A percentile compares a stretch with the other conserved stretches of the same genome.
Evolutionary conservation across 208 protist species (phyloP).

Genomic region (Trypanosomatidae sp.): DNA sequence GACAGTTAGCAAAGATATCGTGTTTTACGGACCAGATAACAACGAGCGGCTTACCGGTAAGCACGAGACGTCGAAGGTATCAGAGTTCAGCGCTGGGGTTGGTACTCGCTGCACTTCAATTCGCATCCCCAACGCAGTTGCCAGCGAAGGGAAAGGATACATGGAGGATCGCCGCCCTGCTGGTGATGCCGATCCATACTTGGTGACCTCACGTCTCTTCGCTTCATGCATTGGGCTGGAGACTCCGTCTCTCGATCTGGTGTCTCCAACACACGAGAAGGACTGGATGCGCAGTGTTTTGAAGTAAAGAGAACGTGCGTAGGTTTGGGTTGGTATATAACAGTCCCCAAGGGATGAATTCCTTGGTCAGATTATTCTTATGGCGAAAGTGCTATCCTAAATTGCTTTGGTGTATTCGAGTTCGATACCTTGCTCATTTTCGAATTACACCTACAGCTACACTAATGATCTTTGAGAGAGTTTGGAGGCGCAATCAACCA

Average conservation of each 20-base stretch:
- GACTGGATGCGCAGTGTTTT: conserved; percentile 74
- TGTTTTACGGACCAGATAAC: conserved; percentile 89
- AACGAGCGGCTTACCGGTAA: conserved; percentile 83
- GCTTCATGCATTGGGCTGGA: conserved; percentile 70
- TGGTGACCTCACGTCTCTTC: conserved; percentile 94
- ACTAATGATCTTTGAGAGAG: not conserved
- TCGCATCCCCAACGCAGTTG: conserved; percentile 94
- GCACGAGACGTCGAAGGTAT: conserved; percentile 83
- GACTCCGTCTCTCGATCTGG: conserved; percentile 52
- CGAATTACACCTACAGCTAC: not conserved
- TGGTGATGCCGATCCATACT: conserved; percentile 96
- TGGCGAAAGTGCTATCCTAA: conserved; percentile 5
- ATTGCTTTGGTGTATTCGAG: not conserved
- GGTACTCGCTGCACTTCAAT: conserved; percentile 94
- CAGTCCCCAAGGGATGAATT: not conserved
- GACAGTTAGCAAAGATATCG: conserved; percentile 78
- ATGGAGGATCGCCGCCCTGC: conserved; percentile 97
- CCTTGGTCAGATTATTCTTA: not conserved
- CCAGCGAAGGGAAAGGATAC: conserved; percentile 93
- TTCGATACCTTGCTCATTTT: conserved; percentile 1
- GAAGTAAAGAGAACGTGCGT: conserved; percentile 18
- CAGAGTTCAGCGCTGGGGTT: conserved; percentile 77
- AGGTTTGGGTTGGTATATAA: not conserved
- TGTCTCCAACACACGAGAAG: conserved; percentile 51
- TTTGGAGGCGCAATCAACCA: not conserved